Evolutionary conservation across 2,329 filamentous ascomycete genomes (phyloP).

Genomic region (Elsinoe arachidis): DNA sequence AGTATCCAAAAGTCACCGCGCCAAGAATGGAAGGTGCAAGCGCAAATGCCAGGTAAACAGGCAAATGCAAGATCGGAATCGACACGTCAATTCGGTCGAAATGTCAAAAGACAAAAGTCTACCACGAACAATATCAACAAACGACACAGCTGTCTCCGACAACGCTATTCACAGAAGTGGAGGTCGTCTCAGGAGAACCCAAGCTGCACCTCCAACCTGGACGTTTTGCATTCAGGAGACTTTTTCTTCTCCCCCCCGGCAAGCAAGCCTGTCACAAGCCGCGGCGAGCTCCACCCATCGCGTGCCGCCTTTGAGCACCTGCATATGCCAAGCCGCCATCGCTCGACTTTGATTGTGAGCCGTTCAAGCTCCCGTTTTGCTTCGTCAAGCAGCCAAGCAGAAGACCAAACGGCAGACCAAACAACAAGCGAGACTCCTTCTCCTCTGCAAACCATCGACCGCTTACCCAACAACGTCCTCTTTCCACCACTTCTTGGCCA

Average conservation of each 20-base stretch:
- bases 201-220: no score
- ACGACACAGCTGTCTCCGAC: not conserved
- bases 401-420: no score
- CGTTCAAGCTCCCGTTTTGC: not conserved
- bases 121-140: not conserved
- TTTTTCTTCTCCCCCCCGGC: not conserved
- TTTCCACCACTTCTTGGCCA: not conserved
- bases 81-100: no score
- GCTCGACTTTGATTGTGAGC: not conserved
- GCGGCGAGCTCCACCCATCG: not conserved
- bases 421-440: not conserved
- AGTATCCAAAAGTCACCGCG: not conserved
- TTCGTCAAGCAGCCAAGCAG: not conserved
- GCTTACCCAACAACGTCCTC: not conserved
- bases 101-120: not conserved
- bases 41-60: not conserved
- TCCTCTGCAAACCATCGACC: not conserved
- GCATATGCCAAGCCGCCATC: not conserved
- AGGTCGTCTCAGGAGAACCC: not conserved
- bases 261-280: not conserved
- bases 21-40: conserved; percentile 3
- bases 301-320: not conserved
- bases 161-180: not conserved
- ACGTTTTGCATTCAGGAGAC: not conserved
- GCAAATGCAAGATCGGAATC: not conserved